These are phyloP conservation scores for Lactifluus hygrophoroides DNA, from an alignment of 768 basidiomycete genomes.

Conservation along the genomic window DNA sequence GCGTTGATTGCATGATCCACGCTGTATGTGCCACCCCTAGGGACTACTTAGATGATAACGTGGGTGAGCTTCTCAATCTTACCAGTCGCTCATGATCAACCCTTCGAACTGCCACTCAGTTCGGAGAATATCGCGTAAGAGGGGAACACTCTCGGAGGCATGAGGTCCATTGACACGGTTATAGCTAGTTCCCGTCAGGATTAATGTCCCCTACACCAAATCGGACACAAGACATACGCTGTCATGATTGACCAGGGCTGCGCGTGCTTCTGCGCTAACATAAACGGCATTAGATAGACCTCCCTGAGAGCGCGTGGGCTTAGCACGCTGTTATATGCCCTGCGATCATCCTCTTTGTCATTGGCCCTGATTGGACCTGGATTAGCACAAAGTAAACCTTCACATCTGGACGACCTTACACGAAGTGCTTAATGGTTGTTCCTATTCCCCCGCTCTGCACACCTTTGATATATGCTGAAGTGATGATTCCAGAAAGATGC, in stretches of 20 bases:
- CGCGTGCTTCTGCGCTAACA: conserved; percentile 43
- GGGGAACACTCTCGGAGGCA: conserved; percentile 50
- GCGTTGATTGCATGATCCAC: conserved; percentile 36
- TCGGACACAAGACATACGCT: conserved; percentile 35
- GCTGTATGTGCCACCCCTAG: conserved; percentile 49
- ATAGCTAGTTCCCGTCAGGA: conserved; percentile 33
- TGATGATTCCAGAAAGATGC: conserved; percentile 57
- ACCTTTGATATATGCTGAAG: conserved; percentile 67
- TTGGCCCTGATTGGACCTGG: conserved; percentile 42
- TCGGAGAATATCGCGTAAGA: conserved; percentile 38
- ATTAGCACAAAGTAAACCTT: neutral
- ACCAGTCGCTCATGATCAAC: conserved; percentile 83
- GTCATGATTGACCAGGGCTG: conserved; percentile 55
- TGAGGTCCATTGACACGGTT: conserved; percentile 75
- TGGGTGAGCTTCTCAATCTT: conserved; percentile 3
- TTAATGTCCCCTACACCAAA: neutral
- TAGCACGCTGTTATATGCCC: conserved; percentile 47
- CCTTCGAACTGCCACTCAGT: conserved; percentile 69
- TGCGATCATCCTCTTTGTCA: conserved; percentile 74
- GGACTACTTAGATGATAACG: neutral
- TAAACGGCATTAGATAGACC: conserved; percentile 55
- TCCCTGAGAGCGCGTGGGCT: conserved; percentile 47
- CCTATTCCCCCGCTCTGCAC: conserved; percentile 72
- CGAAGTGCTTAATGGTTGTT: conserved; percentile 74
- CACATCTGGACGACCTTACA: conserved; percentile 32